Evolutionary conservation across 306 rosid genomes (phyloP).

Genomic region (Hylodesmum podocarpum): DNA sequence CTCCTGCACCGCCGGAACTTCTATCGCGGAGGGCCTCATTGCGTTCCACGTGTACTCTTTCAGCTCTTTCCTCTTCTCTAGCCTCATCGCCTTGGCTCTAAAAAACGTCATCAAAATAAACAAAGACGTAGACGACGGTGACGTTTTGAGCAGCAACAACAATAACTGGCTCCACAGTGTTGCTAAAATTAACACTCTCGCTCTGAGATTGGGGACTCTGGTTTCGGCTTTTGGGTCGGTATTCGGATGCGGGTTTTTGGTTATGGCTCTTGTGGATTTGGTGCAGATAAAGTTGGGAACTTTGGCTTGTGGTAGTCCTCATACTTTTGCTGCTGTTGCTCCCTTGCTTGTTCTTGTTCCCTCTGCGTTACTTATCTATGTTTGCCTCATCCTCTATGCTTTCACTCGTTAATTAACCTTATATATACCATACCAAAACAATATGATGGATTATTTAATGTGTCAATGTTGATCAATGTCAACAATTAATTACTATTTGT

Average conservation of each 20-base stretch:
- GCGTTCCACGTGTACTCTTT: slow-evolving; percentile 78
- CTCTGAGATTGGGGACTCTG: slow-evolving; percentile 59
- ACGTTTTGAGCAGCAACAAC: not conserved
- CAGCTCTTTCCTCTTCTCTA: slow-evolving; percentile 93
- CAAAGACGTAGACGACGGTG: not conserved
- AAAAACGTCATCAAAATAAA: slow-evolving; percentile 64
- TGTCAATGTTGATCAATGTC: too few relatives aligned
- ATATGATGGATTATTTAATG: too few relatives aligned
- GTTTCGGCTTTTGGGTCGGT: slow-evolving; percentile 75
- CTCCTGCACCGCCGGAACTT: slow-evolving; percentile 47
- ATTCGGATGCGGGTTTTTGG: slow-evolving; percentile 79
- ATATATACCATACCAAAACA: too few relatives aligned
- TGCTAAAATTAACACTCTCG: slow-evolving; percentile 45
- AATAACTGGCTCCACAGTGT: slow-evolving; percentile 5
- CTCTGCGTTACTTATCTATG: slow-evolving; percentile 56
- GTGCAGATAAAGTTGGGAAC: slow-evolving; percentile 77
- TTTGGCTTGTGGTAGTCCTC: slow-evolving; percentile 61
- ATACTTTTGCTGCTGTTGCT: slow-evolving; percentile 59
- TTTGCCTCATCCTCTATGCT: slow-evolving; percentile 67
- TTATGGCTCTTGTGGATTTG: slow-evolving; percentile 73
- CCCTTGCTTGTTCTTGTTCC: slow-evolving; percentile 86
- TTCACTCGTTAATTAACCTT: slow-evolving; percentile 48
- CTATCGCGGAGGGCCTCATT: slow-evolving; percentile 50
- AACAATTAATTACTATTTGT: not conserved
- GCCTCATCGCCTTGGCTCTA: slow-evolving; percentile 77